Base-by-base conservation (phyloP, 2,329 filamentous ascomycete species). In the Ophiostoma sp. region DNA sequence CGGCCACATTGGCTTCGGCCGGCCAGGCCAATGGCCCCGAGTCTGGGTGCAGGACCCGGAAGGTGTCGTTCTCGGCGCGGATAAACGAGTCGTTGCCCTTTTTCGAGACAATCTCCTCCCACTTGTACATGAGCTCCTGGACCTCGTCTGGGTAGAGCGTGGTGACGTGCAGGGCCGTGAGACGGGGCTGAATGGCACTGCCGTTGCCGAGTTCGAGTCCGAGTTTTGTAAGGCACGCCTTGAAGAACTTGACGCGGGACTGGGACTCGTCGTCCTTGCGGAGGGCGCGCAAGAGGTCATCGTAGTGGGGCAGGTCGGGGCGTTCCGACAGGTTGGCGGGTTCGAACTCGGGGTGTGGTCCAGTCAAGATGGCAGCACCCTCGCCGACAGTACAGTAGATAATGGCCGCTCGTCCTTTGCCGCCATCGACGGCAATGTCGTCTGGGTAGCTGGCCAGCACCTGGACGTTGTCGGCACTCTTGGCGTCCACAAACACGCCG, bases 331-430 rank as follows among this genome's bases (percentile, higher is more conserved):
- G 86, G 78, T 97, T 97, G 61, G 85, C 88, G 0, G 93, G 89
- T 3, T 94, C 91, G 80, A 98, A 98, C 93, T 99, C 96, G 70
- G 95, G 95, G 85, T 99, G 96, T 52, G 94, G 93, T 0, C 95
- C 94, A 0, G 93, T 97, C 22, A 99, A 82, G 6, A 98, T 82
- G 0, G 89, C 93, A 52, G 88, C 89, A 1, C 96, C 96, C 61
- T 94, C 88, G 0, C 94, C 95, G 61, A 97, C 87, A 75, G 91
- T 92, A 78, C 94, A 93, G 79, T 94, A 93, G 0, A 99, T 89
- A 3, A 97, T 86, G 0, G 96, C 95, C 1, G 95, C 94, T 42
- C 89, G 87, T 1, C 89, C 89, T 15, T 72, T 85, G 0, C 93
- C 94, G 0, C 91, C 87, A 71, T 97, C 91, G 2, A 98, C 92